Conservation (phyloP, 2,329 filamentous ascomycete genomes). For the Bipolaris cookei region DNA sequence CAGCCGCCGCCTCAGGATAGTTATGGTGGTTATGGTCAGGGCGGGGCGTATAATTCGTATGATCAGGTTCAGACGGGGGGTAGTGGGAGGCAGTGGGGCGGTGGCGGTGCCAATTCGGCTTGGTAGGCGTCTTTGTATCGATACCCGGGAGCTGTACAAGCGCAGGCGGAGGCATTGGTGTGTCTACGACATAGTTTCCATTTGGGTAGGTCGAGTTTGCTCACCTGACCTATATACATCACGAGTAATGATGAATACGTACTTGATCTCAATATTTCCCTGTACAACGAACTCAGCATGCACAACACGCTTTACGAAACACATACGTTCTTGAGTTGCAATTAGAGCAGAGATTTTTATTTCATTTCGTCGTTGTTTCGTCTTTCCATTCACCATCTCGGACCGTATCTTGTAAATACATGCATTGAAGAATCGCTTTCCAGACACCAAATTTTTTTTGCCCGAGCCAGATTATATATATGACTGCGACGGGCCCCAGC, state of each 20-base stretch:
- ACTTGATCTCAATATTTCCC: background rate
- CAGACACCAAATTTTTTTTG: slow-evolving; percentile 26
- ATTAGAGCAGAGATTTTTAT: slow-evolving; percentile 31
- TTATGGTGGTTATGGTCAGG: slow-evolving; percentile 30
- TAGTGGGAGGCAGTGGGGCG: slow-evolving; percentile 41
- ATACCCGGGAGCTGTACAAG: background rate
- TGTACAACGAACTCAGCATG: too few species aligned
- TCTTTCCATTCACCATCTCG: slow-evolving; percentile 7
- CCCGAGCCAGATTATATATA: slow-evolving; percentile 22
- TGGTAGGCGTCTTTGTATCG: slow-evolving; percentile 25
- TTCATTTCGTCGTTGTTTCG: slow-evolving; percentile 14
- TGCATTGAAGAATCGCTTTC: slow-evolving; percentile 21
- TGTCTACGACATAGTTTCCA: background rate
- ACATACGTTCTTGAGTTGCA: background rate
- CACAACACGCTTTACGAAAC: too few species aligned
- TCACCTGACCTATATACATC: background rate
- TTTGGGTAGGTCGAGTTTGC: background rate
- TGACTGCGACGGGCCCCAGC: slow-evolving; percentile 37
- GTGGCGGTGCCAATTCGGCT: slow-evolving; percentile 36
- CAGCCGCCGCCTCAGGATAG: slow-evolving; percentile 20
- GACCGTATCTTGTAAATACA: slow-evolving; percentile 24
- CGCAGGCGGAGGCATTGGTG: background rate
- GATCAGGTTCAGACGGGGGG: slow-evolving; percentile 22
- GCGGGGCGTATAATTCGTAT: slow-evolving; percentile 30
- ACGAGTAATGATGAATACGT: slow-evolving; percentile 12